phyloP scores from a whole-genome alignment of 192 early-diverging fungal genomes.

The Podila horticola region DNA sequence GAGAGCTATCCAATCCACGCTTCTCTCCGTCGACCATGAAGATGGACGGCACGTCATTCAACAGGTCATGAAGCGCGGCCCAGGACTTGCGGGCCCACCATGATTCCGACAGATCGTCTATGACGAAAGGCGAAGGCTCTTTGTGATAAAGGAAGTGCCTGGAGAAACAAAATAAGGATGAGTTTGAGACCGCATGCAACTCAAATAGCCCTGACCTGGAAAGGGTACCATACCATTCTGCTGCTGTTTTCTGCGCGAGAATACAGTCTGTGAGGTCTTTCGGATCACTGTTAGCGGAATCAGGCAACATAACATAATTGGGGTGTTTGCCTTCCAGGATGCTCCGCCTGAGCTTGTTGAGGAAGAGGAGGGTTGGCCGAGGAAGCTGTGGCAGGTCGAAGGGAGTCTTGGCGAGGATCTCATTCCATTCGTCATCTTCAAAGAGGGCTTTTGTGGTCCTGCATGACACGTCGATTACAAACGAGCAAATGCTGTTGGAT shows the following conservation, averaged over 20 bases:
- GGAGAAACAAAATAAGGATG: neutral
- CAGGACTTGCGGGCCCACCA: conserved; percentile 6
- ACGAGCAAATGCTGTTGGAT: neutral
- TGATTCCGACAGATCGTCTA: conserved; percentile 10
- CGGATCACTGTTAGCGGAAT: neutral
- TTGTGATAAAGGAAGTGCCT: conserved; percentile 10
- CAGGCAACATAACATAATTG: conserved; percentile 1
- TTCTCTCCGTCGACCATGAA: conserved; percentile 9
- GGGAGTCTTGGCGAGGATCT: conserved; percentile 2
- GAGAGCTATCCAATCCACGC: conserved; percentile 6
- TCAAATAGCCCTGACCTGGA: neutral
- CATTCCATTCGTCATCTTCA: conserved; percentile 2
- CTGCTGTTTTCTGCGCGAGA: conserved; percentile 6
- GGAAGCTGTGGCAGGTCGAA: neutral
- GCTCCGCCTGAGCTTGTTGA: neutral
- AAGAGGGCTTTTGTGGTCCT: neutral
- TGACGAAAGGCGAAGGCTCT: neutral
- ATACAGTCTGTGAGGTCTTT: neutral
- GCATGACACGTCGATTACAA: neutral
- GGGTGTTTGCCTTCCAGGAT: neutral
- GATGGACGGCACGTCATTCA: conserved; percentile 4
- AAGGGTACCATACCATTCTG: conserved; percentile 1
- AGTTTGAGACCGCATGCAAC: neutral
- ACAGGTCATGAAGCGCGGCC: conserved; percentile 1
- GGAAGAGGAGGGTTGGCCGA: neutral